Conservation (phyloP, 2,329 filamentous ascomycete species). For the Alternaria infectoria region DNA sequence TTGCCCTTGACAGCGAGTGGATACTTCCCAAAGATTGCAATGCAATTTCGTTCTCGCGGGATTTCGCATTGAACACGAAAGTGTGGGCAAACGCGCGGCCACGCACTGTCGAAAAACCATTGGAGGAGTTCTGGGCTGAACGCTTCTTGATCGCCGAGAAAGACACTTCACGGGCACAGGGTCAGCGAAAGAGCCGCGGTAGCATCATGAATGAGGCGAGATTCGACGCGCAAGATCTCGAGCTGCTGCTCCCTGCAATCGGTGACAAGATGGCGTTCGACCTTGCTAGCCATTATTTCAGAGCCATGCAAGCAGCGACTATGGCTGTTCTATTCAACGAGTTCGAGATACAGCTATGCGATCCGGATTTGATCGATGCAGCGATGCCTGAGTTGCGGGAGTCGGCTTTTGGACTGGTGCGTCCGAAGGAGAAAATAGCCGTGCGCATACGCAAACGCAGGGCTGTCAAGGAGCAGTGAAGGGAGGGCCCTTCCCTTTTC, state of each 20-base stretch:
- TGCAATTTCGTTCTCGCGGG: constrained; percentile 31
- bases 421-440: constrained; percentile 25
- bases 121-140: constrained; percentile 38
- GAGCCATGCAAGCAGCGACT: constrained; percentile 29
- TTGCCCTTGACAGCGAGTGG: constrained; percentile 31
- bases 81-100: constrained; percentile 31
- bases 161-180: not conserved
- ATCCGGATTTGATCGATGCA: constrained; percentile 25
- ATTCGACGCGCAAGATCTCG: constrained; percentile 26
- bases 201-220: constrained; percentile 3
- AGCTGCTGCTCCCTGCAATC: constrained; percentile 13
- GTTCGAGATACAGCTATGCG: constrained; percentile 37
- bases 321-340: constrained; percentile 30
- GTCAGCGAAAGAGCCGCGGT: not conserved
- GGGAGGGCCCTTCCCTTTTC: not conserved
- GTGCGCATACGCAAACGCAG: constrained; percentile 36
- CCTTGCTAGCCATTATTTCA: constrained; percentile 21
- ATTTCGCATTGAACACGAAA: constrained; percentile 29
- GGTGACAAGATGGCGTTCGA: constrained; percentile 6
- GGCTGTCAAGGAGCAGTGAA: not conserved
- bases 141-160: constrained; percentile 26
- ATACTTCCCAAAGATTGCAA: constrained; percentile 20
- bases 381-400: constrained; percentile 21
- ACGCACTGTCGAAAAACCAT: constrained; percentile 18
- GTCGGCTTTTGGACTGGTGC: constrained; percentile 28